Percentiles rank a stretch among this genome's conserved stretches.
Conservation (phyloP, 306 rosid species). For the Fagus crenata region DNA sequence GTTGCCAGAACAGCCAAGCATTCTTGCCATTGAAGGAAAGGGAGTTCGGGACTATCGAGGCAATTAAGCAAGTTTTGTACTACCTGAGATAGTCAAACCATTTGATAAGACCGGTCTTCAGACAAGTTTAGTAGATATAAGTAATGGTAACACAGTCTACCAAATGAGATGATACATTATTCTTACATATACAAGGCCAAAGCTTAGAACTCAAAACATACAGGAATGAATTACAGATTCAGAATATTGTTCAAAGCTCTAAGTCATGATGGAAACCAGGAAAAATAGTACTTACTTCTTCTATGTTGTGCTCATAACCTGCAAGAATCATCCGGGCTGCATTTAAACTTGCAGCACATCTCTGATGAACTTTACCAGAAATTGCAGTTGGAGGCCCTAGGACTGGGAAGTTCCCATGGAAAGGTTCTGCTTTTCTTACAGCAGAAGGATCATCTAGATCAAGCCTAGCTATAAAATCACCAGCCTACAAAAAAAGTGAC, state of each 20-base stretch:
- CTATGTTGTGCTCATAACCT: constrained; percentile 91
- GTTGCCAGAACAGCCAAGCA: constrained; percentile 87
- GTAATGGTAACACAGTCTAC: constrained; percentile 18
- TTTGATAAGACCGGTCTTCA: constrained; percentile 25
- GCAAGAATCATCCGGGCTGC: constrained; percentile 93
- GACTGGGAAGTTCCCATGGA: constrained; percentile 79
- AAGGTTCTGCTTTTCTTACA: constrained; percentile 90
- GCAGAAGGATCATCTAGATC: constrained; percentile 97
- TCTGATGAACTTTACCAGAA: constrained; percentile 95
- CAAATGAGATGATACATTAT: background rate
- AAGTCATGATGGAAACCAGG: constrained; percentile 15
- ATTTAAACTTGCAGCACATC: constrained; percentile 83
- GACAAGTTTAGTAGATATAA: background rate
- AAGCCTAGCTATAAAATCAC: constrained; percentile 92
- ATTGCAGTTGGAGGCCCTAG: constrained; percentile 90
- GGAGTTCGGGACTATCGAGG: constrained; percentile 96
- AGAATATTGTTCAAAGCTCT: constrained; percentile 6
- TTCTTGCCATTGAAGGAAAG: constrained; percentile 99
- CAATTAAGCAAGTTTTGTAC: constrained; percentile 87
- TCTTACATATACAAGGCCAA: background rate
- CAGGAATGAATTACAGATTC: constrained; percentile 4
- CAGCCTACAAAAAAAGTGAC: constrained; percentile 56
- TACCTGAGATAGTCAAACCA: constrained; percentile 57
- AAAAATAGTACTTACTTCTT: constrained; percentile 60
- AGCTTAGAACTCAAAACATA: background rate